Evolutionary conservation across 148 eudicot species (phyloP).

Genomic region (Persicaria tinctoria): DNA sequence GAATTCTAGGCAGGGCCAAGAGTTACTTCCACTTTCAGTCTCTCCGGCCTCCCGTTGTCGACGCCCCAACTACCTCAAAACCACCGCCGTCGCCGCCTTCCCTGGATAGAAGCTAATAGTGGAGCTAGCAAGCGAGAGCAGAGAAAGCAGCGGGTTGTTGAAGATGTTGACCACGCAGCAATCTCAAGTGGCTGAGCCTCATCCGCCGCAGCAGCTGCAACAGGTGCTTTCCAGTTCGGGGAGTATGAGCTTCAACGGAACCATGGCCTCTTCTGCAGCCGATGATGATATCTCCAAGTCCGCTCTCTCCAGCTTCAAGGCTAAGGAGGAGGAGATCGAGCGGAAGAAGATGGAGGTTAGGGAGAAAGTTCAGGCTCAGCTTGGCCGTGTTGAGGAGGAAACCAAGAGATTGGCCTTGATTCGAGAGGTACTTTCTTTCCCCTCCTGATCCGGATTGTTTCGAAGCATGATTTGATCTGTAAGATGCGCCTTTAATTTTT

Average conservation of each 20-base stretch:
- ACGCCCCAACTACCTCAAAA: no score
- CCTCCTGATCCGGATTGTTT: no score
- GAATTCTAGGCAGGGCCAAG: neutral
- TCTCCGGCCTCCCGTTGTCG: neutral
- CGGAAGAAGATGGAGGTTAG: constrained; percentile 63
- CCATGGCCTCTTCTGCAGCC: neutral
- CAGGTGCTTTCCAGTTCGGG: constrained; percentile 7
- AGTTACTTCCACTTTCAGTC: neutral
- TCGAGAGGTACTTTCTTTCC: constrained; percentile 47
- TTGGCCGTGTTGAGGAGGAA: constrained; percentile 81
- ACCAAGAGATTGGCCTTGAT: constrained; percentile 80
- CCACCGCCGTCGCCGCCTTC: no score
- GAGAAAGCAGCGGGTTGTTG: neutral
- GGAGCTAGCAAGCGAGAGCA: no score
- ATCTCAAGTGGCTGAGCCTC: constrained; percentile 5
- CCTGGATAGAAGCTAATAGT: no score
- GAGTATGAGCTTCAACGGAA: constrained; percentile 3
- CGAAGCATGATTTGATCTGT: neutral
- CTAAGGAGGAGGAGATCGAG: constrained; percentile 90
- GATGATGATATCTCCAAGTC: constrained; percentile 11
- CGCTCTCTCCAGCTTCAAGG: constrained; percentile 10
- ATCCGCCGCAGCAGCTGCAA: neutral
- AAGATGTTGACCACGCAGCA: constrained; percentile 1
- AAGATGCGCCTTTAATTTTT: neutral
- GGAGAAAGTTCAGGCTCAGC: constrained; percentile 62